Conservation (phyloP, 805 yeast genomes). For the Wickerhamomyces strasburgensis region DNA sequence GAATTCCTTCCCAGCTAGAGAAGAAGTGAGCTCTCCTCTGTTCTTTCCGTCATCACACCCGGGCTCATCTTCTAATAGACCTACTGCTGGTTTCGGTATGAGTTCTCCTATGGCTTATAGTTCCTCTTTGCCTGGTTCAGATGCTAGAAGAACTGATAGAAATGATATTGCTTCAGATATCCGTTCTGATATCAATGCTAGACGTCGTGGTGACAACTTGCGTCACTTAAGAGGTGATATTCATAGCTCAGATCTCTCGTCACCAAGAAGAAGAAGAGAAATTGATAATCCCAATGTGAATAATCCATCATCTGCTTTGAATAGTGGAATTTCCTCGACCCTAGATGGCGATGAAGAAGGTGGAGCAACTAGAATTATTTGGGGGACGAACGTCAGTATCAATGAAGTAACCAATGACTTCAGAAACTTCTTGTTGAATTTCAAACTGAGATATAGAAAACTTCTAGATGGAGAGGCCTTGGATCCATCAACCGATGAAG, state of each 20-base stretch:
- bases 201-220: constrained; percentile 40
- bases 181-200: constrained; percentile 39
- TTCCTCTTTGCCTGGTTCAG: constrained; percentile 32
- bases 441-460: constrained; percentile 71
- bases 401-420: constrained; percentile 79
- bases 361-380: constrained; percentile 86
- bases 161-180: constrained; percentile 33
- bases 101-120: constrained; percentile 45
- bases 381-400: constrained; percentile 98
- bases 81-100: constrained; percentile 17
- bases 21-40: constrained; percentile 28
- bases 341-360: constrained; percentile 34
- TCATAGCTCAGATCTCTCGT: constrained; percentile 64
- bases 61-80: constrained; percentile 17
- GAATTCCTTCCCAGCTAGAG: constrained; percentile 3
- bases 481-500: constrained; percentile 57
- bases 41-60: constrained; percentile 30
- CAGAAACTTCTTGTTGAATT: constrained; percentile 77
- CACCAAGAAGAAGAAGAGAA: constrained; percentile 63
- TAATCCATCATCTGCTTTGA: constrained; percentile 24
- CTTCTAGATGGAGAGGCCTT: constrained; percentile 34
- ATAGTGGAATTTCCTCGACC: constrained; percentile 14
- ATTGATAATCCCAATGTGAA: constrained; percentile 14
- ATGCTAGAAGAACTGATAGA: constrained; percentile 20
- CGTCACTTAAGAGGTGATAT: constrained; percentile 72